Base-by-base conservation (phyloP, 352 stramenopile genomes). In the Phytopythium sindhum region DNA sequence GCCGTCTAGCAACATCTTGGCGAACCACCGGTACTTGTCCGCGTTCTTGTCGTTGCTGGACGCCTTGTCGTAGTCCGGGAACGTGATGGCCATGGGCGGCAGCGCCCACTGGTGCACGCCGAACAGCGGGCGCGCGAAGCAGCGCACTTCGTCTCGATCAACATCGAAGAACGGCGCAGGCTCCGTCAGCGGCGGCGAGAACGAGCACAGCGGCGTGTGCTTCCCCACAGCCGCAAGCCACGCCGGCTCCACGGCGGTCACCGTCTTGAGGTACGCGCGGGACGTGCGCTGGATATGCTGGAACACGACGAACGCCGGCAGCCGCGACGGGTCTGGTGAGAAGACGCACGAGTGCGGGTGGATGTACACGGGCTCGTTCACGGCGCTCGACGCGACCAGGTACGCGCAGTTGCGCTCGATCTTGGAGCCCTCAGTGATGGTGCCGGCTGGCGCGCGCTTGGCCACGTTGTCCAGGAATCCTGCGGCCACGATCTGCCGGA, bases 181-280 rank as follows among this genome's bases (percentile, higher is more conserved):
- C 64, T 92, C 84, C 0, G 64, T 61, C 24, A 95, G 60, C 9
- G 85, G 83, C 48, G 66, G 66, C 35, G 80, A 84, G 57, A 87
- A 92, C 50, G 78, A 81, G 64, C 84, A 93, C 54, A 95, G 60
- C 37, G 86, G 84, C 26, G 84, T 91, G 57, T 80, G 78, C 64
- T 89, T 81, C 12, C 75, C 84, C n/a, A 95, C 86, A 6, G 76
- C 76, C n/a, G 80, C 75, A 21, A 99, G 88, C 97, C 98, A 99
- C 69, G 97, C 85, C 8, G 95, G 91, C 64, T 99, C 97, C 17
- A 99, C 93, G 2, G 97, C 94, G 11, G 97, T 99, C 28, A 99
- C 97, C 65, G 89, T 98, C 65, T 95, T 98, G 93, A 99, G 98
- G 80, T 98, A 98, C 57, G 84, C 82, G 60, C 82, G 81, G 19